phyloP scores from a whole-genome alignment of 2,329 filamentous ascomycete genomes.

The Plectosphaerella plurivora region DNA sequence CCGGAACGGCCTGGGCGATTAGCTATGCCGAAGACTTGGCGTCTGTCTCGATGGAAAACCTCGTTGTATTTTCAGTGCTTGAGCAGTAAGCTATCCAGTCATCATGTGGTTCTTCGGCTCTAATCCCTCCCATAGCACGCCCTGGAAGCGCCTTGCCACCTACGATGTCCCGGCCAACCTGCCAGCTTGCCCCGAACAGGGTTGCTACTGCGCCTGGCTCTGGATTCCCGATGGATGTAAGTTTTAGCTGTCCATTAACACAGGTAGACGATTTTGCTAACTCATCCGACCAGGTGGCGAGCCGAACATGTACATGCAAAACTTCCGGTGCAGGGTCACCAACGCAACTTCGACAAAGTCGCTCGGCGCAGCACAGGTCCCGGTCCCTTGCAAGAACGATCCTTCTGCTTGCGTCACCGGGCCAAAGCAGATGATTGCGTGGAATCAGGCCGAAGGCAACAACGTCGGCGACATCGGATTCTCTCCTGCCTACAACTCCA shows the following conservation, averaged over 20 bases:
- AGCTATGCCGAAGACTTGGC: constrained; percentile 41
- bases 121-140: constrained; percentile 12
- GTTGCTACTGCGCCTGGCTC: constrained; percentile 35
- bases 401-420: constrained; percentile 36
- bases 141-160: constrained; percentile 22
- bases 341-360: constrained; percentile 32
- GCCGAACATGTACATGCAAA: constrained; percentile 38
- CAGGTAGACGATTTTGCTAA: background rate
- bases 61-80: constrained; percentile 44
- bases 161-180: constrained; percentile 22
- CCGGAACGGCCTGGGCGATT: constrained; percentile 45
- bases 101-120: background rate
- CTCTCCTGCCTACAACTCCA: constrained; percentile 25
- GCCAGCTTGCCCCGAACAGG: constrained; percentile 19
- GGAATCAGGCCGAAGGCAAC: constrained; percentile 33
- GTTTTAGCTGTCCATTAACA: background rate
- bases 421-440: constrained; percentile 46
- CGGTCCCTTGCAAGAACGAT: constrained; percentile 37
- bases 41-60: constrained; percentile 43
- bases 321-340: constrained; percentile 43
- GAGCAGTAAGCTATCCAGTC: constrained; percentile 27
- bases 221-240: constrained; percentile 23
- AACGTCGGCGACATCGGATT: constrained; percentile 23
- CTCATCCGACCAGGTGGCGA: constrained; percentile 7
- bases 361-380: constrained; percentile 33